phyloP scores from a whole-genome alignment of 2,329 filamentous ascomycete genomes.

The Penicillium polonicum region DNA sequence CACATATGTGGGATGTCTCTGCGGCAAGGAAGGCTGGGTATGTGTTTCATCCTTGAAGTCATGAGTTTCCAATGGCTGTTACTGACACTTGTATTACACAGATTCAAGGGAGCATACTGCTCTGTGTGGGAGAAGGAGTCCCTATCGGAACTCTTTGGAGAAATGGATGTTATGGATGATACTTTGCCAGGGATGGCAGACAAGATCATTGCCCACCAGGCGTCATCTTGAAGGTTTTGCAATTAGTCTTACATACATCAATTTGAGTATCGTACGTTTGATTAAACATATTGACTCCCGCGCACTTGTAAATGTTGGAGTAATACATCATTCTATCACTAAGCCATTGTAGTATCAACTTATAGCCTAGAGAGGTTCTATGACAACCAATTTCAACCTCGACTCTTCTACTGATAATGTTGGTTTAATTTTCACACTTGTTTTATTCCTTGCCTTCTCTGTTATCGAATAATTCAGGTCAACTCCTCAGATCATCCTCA shows the following conservation, averaged over 20 bases:
- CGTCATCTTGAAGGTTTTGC: constrained; percentile 2
- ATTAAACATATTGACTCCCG: neutral
- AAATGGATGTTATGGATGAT: constrained; percentile 32
- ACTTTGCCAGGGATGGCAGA: constrained; percentile 29
- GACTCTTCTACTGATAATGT: neutral
- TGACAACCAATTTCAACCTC: too few relatives aligned
- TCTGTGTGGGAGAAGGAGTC: constrained; percentile 27
- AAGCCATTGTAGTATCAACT: neutral
- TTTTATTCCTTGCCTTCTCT: neutral
- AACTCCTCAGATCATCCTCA: neutral
- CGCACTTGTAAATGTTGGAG: neutral
- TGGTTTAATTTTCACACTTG: neutral
- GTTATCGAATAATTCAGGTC: too few relatives aligned
- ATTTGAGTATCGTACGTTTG: neutral
- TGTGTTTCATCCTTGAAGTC: neutral
- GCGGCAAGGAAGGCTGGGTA: constrained; percentile 28
- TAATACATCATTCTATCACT: neutral
- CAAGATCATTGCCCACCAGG: constrained; percentile 26
- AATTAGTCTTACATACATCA: neutral
- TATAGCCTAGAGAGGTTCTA: too few relatives aligned
- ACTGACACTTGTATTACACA: neutral
- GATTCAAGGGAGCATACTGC: constrained; percentile 29
- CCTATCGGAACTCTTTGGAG: constrained; percentile 26
- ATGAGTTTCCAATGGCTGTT: neutral
- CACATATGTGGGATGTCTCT: constrained; percentile 34